Evolutionary conservation across 1,284 basidiomycete genomes (phyloP).

Genomic region (Cutaneotrichosporon sp.): DNA sequence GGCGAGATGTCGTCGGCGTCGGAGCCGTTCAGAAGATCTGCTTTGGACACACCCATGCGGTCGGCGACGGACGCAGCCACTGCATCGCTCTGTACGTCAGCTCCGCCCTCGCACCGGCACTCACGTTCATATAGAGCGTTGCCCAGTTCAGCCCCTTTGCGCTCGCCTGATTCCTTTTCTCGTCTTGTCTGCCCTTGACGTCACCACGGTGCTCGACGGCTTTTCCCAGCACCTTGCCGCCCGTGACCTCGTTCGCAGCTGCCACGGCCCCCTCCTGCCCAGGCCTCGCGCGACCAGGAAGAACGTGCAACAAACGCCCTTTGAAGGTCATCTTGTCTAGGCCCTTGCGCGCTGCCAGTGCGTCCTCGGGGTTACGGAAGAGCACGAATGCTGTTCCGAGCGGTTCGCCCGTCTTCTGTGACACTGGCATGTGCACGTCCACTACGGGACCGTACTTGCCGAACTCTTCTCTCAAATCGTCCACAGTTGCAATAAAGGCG

Average conservation of each 20-base stretch:
- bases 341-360: conserved; percentile 67
- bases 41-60: conserved; percentile 74
- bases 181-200: conserved; percentile 59
- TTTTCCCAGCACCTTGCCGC: conserved; percentile 46
- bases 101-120: conserved; percentile 32
- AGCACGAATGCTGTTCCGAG: conserved; percentile 68
- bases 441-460: conserved; percentile 64
- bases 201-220: conserved; percentile 57
- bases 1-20: conserved; percentile 53
- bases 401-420: conserved; percentile 69
- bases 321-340: conserved; percentile 86
- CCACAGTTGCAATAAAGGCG: conserved; percentile 72
- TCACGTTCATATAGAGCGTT: conserved; percentile 94
- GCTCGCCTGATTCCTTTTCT: conserved; percentile 66
- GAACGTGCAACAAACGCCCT: conserved; percentile 83
- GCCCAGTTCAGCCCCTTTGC: conserved; percentile 92
- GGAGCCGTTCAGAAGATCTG: conserved; percentile 63
- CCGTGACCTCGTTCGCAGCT: conserved; percentile 33
- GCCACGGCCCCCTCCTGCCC: conserved; percentile 59
- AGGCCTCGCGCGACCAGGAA: conserved; percentile 59
- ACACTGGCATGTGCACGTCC: conserved; percentile 77
- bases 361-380: conserved; percentile 62
- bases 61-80: conserved; percentile 77
- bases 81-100: conserved; percentile 66
- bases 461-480: conserved; percentile 68